A percentile compares a stretch with the other conserved stretches of the same genome.
These are phyloP conservation scores for Tephrocybe sp. DNA, from an alignment of 768 basidiomycete genomes.

Conservation along the genomic window DNA sequence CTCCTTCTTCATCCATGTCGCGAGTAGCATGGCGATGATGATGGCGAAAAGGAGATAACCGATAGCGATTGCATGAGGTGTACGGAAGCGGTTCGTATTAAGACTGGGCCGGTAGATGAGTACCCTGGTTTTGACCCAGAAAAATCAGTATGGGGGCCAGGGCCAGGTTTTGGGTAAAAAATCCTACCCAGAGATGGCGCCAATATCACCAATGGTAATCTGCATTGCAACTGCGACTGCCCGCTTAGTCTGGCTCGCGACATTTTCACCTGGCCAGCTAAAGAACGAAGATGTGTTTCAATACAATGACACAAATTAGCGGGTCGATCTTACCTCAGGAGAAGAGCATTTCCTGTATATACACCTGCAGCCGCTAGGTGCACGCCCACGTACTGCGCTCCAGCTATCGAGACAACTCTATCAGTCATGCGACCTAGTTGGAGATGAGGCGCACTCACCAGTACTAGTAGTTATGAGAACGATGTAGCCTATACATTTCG, in stretches of 20 bases:
- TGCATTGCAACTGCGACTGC: constrained; percentile 62
- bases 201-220: constrained; percentile 60
- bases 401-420: constrained; percentile 33
- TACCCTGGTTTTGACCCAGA: constrained; percentile 29
- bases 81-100: constrained; percentile 44
- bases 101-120: constrained; percentile 54
- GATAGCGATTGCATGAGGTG: constrained; percentile 56
- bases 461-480: constrained; percentile 47
- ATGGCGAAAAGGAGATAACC: constrained; percentile 54
- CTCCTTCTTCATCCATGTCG: constrained; percentile 46
- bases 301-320: background rate
- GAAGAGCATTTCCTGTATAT: constrained; percentile 55
- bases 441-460: constrained; percentile 27
- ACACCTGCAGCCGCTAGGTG: constrained; percentile 54
- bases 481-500: constrained; percentile 44
- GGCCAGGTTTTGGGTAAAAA: background rate
- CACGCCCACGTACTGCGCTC: constrained; percentile 55
- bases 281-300: background rate
- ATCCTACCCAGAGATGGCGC: constrained; percentile 49
- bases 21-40: constrained; percentile 41
- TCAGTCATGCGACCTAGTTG: no score
- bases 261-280: constrained; percentile 64
- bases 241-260: constrained; percentile 67
- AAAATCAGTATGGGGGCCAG: background rate
- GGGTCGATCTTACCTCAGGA: constrained; percentile 42